Percentiles rank a stretch among this genome's conserved stretches.
These are phyloP conservation scores for Trichophyton equinum DNA, from an alignment of 2,329 filamentous ascomycete species.

Conservation along the genomic window DNA sequence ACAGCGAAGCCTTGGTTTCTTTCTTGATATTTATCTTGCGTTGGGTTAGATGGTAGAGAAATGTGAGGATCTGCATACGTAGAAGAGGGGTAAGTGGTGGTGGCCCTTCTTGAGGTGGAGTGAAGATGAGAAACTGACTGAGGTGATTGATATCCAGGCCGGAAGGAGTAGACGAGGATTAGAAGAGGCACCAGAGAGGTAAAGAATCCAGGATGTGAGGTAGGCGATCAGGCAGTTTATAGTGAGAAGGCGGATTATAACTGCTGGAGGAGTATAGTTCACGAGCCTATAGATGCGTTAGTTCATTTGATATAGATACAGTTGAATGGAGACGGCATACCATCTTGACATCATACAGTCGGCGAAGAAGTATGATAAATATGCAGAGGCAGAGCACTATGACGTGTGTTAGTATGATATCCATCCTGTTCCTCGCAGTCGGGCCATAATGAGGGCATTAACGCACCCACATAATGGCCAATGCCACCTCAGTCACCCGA, in stretches of 20 bases:
- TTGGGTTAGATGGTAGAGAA: conserved; percentile 64
- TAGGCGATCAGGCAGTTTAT: conserved; percentile 65
- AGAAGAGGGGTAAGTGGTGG: not conserved
- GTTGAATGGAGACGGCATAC: conserved; percentile 35
- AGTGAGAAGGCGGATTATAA: conserved; percentile 64
- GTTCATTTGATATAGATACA: not conserved
- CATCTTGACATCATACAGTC: conserved; percentile 77
- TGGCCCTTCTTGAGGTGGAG: not conserved
- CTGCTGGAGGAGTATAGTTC: conserved; percentile 66
- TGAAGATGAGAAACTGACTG: conserved; percentile 36
- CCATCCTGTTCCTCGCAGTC: not conserved
- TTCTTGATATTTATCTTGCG: conserved; percentile 68
- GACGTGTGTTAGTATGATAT: not conserved
- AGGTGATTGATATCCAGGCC: conserved; percentile 67
- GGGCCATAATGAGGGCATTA: not conserved
- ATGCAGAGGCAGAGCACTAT: conserved; percentile 63
- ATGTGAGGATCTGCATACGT: conserved; percentile 50
- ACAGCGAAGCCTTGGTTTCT: conserved; percentile 64
- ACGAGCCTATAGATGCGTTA: conserved; percentile 48
- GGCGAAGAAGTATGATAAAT: conserved; percentile 71
- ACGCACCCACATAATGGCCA: conserved; percentile 63
- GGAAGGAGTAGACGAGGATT: conserved; percentile 60
- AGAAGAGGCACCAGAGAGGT: conserved; percentile 55
- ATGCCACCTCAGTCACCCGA: conserved; percentile 53
- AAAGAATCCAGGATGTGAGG: conserved; percentile 58